Percentiles rank a stretch among this genome's conserved stretches.
phyloP scores from a whole-genome alignment of 305 asterid species.

The Rubia balearica region DNA sequence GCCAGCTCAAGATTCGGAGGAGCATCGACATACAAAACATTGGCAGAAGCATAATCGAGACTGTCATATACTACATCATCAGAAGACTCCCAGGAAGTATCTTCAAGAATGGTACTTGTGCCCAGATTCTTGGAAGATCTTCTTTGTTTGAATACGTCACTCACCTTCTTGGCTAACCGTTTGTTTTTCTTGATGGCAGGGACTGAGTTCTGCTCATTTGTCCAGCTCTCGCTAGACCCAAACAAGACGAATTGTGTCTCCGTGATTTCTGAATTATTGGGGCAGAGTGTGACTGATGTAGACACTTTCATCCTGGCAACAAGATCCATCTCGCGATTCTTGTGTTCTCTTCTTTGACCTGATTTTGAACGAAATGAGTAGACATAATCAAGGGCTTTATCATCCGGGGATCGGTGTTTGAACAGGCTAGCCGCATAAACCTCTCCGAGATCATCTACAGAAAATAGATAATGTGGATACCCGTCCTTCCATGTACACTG shows the following conservation, averaged over 20 bases:
- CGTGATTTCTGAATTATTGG: constrained; percentile 39
- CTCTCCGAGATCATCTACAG: constrained; percentile 65
- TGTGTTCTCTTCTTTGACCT: constrained; percentile 38
- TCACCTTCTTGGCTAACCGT: constrained; percentile 46
- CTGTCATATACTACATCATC: constrained; percentile 22
- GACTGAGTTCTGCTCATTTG: constrained; percentile 34
- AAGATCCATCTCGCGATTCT: constrained; percentile 29
- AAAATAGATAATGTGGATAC: constrained; percentile 53
- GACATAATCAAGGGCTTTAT: constrained; percentile 51
- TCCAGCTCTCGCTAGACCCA: constrained; percentile 30
- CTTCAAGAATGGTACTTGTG: constrained; percentile 41
- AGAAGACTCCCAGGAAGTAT: constrained; percentile 34
- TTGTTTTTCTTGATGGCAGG: constrained; percentile 36
- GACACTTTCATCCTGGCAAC: constrained; percentile 76
- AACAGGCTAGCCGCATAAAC: constrained; percentile 47
- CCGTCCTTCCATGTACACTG: constrained; percentile 73
- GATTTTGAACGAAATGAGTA: constrained; percentile 57
- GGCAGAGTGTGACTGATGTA: constrained; percentile 43
- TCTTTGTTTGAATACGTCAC: constrained; percentile 47
- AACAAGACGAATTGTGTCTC: constrained; percentile 66
- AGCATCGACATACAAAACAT: constrained; percentile 20
- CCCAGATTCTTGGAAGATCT: constrained; percentile 33
- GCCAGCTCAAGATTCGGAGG: constrained; percentile 68
- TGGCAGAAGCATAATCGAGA: constrained; percentile 23
- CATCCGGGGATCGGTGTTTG: constrained; percentile 43